Conservation (phyloP, 2,329 filamentous ascomycete species). For the Fusarium sp. region DNA sequence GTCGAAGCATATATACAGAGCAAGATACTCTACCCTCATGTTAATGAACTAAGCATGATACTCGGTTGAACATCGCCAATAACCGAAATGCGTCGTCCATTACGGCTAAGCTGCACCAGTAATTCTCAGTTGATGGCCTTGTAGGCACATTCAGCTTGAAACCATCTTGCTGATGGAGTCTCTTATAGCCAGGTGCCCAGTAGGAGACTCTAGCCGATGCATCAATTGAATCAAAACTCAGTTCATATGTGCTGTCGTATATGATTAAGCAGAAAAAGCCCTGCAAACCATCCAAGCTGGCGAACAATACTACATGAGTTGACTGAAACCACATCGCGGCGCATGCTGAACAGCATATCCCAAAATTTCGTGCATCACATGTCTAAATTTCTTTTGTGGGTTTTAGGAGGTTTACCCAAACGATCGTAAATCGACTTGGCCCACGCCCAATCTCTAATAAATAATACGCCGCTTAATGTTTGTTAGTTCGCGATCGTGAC, state of each 20-base stretch:
- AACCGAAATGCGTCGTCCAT: not conserved
- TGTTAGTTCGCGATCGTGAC: slow-evolving; percentile 27
- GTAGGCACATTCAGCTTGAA: not conserved
- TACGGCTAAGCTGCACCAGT: not conserved
- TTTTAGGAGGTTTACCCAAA: slow-evolving; percentile 34
- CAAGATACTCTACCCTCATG: not conserved
- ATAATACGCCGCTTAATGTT: slow-evolving; percentile 35
- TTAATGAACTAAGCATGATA: no score
- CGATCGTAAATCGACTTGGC: slow-evolving; percentile 26
- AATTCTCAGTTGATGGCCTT: not conserved
- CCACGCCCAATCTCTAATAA: slow-evolving; percentile 38
- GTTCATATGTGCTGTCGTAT: slow-evolving; percentile 6
- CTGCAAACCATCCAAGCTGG: slow-evolving; percentile 9
- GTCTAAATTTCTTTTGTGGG: slow-evolving; percentile 29
- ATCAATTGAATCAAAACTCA: slow-evolving; percentile 13
- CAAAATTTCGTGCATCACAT: slow-evolving; percentile 16
- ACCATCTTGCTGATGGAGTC: not conserved
- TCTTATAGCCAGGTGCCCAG: not conserved
- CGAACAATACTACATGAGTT: slow-evolving; percentile 13
- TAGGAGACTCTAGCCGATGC: not conserved
- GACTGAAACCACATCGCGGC: slow-evolving; percentile 3
- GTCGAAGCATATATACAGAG: not conserved
- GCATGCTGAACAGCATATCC: slow-evolving; percentile 6
- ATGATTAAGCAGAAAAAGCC: slow-evolving; percentile 11
- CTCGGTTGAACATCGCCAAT: not conserved